Evolutionary conservation across 139 green algal genomes (phyloP).

Genomic region (Limnomonas spitsbergensis): DNA sequence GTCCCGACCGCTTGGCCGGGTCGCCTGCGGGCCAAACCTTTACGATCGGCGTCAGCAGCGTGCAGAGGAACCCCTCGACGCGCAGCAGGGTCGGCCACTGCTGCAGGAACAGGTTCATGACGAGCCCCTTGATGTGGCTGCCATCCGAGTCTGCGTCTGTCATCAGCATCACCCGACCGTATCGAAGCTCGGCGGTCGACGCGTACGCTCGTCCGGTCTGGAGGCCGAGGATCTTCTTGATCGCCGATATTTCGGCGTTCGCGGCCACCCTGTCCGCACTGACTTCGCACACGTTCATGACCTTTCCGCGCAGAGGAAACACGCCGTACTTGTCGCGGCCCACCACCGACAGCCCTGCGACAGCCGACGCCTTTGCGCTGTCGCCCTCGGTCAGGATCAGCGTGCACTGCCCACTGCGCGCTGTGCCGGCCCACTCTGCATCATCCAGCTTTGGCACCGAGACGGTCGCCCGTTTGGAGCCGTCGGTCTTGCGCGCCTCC

Average conservation of each 20-base stretch:
- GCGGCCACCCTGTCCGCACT: slow-evolving; percentile 46
- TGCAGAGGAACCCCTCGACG: slow-evolving; percentile 18
- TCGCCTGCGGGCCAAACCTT: slow-evolving; percentile 3
- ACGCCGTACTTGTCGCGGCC: slow-evolving; percentile 59
- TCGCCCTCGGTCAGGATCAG: slow-evolving; percentile 71
- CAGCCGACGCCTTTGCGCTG: slow-evolving; percentile 58
- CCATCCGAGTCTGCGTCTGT: slow-evolving; percentile 26
- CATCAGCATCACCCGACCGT: slow-evolving; percentile 21
- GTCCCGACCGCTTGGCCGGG: background rate
- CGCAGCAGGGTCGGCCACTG: slow-evolving; percentile 25
- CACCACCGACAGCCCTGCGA: slow-evolving; percentile 56
- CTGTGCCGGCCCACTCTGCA: slow-evolving; percentile 55
- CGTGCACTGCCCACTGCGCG: slow-evolving; percentile 51
- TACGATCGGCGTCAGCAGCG: slow-evolving; percentile 32
- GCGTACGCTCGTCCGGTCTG: slow-evolving; percentile 45
- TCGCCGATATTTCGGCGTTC: slow-evolving; percentile 58
- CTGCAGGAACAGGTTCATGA: slow-evolving; percentile 29
- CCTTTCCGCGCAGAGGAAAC: slow-evolving; percentile 61
- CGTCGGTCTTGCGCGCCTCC: slow-evolving; percentile 61
- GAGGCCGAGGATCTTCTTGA: slow-evolving; percentile 69
- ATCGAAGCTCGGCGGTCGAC: slow-evolving; percentile 8
- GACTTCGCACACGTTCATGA: slow-evolving; percentile 66
- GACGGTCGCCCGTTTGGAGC: slow-evolving; percentile 32
- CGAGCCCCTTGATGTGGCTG: slow-evolving; percentile 30
- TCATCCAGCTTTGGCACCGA: slow-evolving; percentile 70